Base-by-base conservation (phyloP, 176 grass and related monocot genomes). In the Hordeum vulgare region DNA sequence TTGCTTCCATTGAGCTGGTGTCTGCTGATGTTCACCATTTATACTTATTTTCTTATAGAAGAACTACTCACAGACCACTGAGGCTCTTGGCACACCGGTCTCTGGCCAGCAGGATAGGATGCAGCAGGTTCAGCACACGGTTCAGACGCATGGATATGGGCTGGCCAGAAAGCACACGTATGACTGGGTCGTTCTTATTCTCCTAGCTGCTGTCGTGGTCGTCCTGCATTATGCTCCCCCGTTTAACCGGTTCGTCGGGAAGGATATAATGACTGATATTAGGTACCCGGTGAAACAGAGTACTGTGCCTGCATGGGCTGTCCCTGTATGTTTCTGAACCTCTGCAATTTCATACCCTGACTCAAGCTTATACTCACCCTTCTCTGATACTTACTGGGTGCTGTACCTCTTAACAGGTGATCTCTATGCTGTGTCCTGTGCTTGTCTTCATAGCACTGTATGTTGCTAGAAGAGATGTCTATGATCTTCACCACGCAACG, bases 401-500 rank as follows among this genome's bases (percentile, higher is more conserved):
- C 8, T 68, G 15, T 42, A 57, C 45, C 35, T 76, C 11, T 62
- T 74, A 65, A 6, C 88, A 99, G 96, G 59, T 99, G 67, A 85
- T 94, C 69, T 88, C 93, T 15, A 56, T 94, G 33, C 3, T 91
- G 28, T 88, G 72, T 4, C 96, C 96, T 31, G 51, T 85, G 71
- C 62, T 68, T 21, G 59, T 96, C 63, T 85, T 99, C 61, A 0
- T 90, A 73, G 80, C 81, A 3, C 42, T 94, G 7, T 99, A 95
- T 57, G 6, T 90, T 26, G 37, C 24, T 79, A 88, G 87, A 85
- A 94, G 84, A 53, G 78, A 96, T 37, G 80, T 96, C 62, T 99
- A 96, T 84, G 96, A 99, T 81, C 81, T 99, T 47, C 93, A 96
- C 85, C 89, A 99, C 9, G 84, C 93, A 9, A 85, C 56, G 7